A percentile compares a stretch with the other conserved stretches of the same genome.
Evolutionary conservation across 805 yeast genomes (phyloP).

Genomic region (Kodamaea laetipori): DNA sequence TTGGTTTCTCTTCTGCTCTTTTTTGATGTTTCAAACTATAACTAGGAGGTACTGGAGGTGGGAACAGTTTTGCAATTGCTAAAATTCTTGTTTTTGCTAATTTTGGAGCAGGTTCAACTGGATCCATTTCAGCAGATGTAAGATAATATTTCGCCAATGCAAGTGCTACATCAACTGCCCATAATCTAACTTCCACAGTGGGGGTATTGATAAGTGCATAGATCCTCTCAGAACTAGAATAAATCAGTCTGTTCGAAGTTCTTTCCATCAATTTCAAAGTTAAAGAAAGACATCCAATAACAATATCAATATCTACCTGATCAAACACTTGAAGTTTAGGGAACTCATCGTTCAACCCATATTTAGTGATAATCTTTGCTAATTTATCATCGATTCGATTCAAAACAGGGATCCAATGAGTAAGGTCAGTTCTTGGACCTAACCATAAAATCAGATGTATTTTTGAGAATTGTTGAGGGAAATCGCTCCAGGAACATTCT

Average conservation of each 20-base stretch:
- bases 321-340: constrained; percentile 51
- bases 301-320: constrained; percentile 46
- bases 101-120: constrained; percentile 36
- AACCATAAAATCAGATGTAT: constrained; percentile 45
- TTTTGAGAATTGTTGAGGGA: no score
- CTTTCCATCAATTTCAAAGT: constrained; percentile 65
- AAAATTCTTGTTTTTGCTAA: constrained; percentile 48
- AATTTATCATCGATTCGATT: constrained; percentile 73
- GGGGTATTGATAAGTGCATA: constrained; percentile 59
- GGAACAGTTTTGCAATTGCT: constrained; percentile 55
- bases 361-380: constrained; percentile 54
- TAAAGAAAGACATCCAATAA: constrained; percentile 59
- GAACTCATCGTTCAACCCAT: constrained; percentile 49
- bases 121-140: not conserved
- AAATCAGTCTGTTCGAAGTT: constrained; percentile 67
- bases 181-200: constrained; percentile 57
- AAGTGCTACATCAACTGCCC: constrained; percentile 61
- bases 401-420: constrained; percentile 75
- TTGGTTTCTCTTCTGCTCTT: constrained; percentile 19
- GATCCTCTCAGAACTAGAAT: constrained; percentile 65
- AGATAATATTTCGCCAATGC: constrained; percentile 40
- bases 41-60: constrained; percentile 46
- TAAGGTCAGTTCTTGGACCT: constrained; percentile 66
- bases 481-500: constrained; percentile 37
- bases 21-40: constrained; percentile 20